These are phyloP conservation scores for Aspergillus egyptiacus DNA, from an alignment of 495 filamentous ascomycete genomes.

Conservation along the genomic window DNA sequence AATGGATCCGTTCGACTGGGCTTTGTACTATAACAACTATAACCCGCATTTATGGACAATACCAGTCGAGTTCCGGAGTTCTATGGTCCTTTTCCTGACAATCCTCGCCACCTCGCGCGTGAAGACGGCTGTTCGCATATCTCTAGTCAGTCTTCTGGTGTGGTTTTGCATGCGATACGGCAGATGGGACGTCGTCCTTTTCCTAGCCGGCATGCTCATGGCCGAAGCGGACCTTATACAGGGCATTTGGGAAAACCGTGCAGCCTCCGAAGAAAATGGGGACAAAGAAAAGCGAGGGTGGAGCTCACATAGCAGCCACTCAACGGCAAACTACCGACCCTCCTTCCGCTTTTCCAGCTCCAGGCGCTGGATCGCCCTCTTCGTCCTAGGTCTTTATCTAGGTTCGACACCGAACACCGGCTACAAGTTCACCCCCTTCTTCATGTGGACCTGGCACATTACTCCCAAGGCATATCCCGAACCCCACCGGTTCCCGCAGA, in stretches of 20 bases:
- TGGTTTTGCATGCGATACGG: conserved; percentile 53
- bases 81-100: conserved; percentile 58
- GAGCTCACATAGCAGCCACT: conserved; percentile 12
- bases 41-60: conserved; percentile 70
- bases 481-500: conserved; percentile 41
- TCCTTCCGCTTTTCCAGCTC: conserved; percentile 38
- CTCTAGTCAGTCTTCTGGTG: conserved; percentile 38
- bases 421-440: conserved; percentile 42
- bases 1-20: conserved; percentile 51
- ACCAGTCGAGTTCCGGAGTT: conserved; percentile 62
- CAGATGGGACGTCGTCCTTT: conserved; percentile 55
- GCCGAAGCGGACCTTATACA: conserved; percentile 53
- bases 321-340: conserved; percentile 21
- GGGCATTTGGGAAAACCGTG: conserved; percentile 33
- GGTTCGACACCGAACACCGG: conserved; percentile 40
- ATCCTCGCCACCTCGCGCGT: conserved; percentile 52
- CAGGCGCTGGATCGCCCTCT: conserved; percentile 49
- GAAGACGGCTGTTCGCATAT: conserved; percentile 39
- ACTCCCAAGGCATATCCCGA: conserved; percentile 40
- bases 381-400: conserved; percentile 38
- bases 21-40: conserved; percentile 50
- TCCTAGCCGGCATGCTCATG: conserved; percentile 53
- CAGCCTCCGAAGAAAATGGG: conserved; percentile 11
- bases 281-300: conserved; percentile 16
- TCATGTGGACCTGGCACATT: conserved; percentile 36